Base-by-base conservation (phyloP, 2,329 filamentous ascomycete genomes). In the Plectosphaerella plurivora region DNA sequence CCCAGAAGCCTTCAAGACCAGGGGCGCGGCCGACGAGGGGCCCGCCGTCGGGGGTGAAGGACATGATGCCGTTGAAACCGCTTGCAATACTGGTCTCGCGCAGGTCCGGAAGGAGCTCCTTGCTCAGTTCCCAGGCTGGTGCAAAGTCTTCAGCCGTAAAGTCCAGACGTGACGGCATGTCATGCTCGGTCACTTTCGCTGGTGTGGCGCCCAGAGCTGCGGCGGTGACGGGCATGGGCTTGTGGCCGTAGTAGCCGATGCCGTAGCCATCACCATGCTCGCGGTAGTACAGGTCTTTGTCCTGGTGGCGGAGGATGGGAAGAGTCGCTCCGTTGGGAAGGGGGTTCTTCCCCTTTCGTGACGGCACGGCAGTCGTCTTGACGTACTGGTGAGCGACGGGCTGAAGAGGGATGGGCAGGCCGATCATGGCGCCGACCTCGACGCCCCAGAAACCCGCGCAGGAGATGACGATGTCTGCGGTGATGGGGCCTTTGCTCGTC, bases 371-470 rank as follows among this genome's bases (percentile, higher is more conserved):
- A 0, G 77, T 82, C 0, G 83, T 86, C 65, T 84, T 86, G 48
- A 72, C 83, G 56, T 86, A 86, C 57, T 86, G 83, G 51, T 86
- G 83, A 0, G 75, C 83, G 53, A 86, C 73, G 3, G 83, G 83
- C 1, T 84, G 72, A 5, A 86, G 65, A 7, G 83, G 83, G 20
- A 86, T 74, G 2, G 75, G 67, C 12, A 84, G 20, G 5, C 75
- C 82, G 42, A 79, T 73, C 82, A 86, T 83, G 6, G 76, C 78
- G 20, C 83, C 83, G 7, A 86, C 70, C 61, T 86, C 82, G 8
- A 85, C 83, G 11, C 83, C 83, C 83, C 83, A 86, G 63, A 86
- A 83, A 0, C 83, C 83, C 7, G 81, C 83, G 55, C 83, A 86
- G 2, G 81, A 85, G 37, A 86, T 65, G 49, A 86, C 71, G 22